Base-by-base conservation (phyloP, 108 stramenopile species). In the Skeletonema costatum region DNA sequence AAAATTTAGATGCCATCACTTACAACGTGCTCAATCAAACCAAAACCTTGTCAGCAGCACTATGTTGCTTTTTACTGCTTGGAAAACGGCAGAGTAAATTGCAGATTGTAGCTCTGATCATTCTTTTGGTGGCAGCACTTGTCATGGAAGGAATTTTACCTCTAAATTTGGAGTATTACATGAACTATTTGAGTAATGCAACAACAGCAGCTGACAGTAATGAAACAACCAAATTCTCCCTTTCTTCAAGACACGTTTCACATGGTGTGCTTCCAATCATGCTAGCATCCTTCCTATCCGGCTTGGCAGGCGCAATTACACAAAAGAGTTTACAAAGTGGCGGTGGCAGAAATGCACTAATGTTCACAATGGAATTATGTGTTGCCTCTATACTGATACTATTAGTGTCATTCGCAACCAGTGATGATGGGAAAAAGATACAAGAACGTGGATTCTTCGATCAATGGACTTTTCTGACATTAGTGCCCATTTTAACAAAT, bases 21-120 rank as follows among this genome's bases (percentile, higher is more conserved):
- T 99, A 94, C 83, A 98, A 96, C 67, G 95, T 98, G 16, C 87
- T 99, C 66, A 99, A 99, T 73, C 98, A 98, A 71, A 98, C 97
- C 33, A 98, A 98, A 64, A 98, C 97, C 4, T 75, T 98, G 16
- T 92, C 88, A 35, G 97, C 98, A 9, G 98, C 98, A 4, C 42
- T 98, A 13, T 97, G 93, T 68, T 95, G 96, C 21, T 99, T 89
- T 85, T 66, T 97, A 2, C 72, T 99, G 14, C 89, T 97, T 92
- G 96, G 94, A 21, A 82, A 85, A 53, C 74, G 70, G 71, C 98
- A 99, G 81, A 89, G 89, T 38, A 35, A 32, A 9, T 39, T 88
- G 60, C 98, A 99, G 84, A 67, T 98, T 44, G 32, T 92, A n/a
- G 90, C 96, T 32, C 78, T 99, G 13, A 56, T 94, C 4, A 61